Conservation (phyloP, 768 basidiomycete genomes). For the Boletus barrowsii region DNA sequence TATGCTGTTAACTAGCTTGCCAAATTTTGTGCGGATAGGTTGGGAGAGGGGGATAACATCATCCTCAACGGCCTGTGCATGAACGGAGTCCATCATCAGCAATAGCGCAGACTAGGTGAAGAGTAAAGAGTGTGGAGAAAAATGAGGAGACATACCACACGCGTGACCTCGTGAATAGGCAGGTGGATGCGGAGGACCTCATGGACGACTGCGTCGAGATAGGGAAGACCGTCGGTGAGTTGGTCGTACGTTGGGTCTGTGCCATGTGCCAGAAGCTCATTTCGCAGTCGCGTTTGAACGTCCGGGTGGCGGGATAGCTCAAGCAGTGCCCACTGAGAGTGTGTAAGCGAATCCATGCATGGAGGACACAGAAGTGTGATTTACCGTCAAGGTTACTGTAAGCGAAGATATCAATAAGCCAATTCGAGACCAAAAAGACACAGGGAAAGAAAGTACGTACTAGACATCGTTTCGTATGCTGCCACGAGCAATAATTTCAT, state of each 20-base stretch:
- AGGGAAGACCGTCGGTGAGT: not conserved
- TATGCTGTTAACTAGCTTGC: slow-evolving; percentile 37
- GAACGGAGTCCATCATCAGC: not conserved
- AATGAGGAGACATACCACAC: slow-evolving; percentile 6
- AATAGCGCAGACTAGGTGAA: not conserved
- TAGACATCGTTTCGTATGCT: not conserved
- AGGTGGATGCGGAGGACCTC: slow-evolving; percentile 45
- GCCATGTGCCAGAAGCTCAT: not conserved
- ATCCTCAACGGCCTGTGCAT: slow-evolving; percentile 45
- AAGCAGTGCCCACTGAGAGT: not conserved
- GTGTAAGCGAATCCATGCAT: not conserved
- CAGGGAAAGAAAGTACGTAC: not conserved
- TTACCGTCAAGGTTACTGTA: not conserved
- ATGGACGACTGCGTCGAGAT: slow-evolving; percentile 24
- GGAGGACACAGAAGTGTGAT: not conserved
- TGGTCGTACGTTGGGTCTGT: not conserved
- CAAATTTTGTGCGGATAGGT: slow-evolving; percentile 42
- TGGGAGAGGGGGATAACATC: slow-evolving; percentile 54
- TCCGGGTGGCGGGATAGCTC: not conserved
- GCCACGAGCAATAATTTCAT: not conserved
- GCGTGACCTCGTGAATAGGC: slow-evolving; percentile 25
- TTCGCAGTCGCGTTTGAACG: not conserved
- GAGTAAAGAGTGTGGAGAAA: slow-evolving; percentile 31
- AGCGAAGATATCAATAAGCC: not conserved
- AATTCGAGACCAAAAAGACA: not conserved